Evolutionary conservation across 1,284 basidiomycete genomes (phyloP).

Genomic region (Marasmius sp.): DNA sequence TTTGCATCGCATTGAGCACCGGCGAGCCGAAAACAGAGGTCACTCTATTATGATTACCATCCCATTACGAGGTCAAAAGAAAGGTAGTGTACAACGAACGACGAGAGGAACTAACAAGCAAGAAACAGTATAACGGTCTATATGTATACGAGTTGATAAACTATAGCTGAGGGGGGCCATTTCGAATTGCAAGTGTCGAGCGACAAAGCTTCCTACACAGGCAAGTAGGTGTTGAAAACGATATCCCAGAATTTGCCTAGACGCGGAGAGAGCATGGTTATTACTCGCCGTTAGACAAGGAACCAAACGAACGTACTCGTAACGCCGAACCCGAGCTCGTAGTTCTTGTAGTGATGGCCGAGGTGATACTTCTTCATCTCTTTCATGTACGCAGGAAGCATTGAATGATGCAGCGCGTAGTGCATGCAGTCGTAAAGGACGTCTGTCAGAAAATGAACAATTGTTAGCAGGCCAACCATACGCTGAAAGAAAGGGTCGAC

Average conservation of each 20-base stretch:
- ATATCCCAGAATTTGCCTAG: constrained; percentile 92
- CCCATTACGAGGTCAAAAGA: too few relatives aligned
- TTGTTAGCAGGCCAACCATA: not conserved
- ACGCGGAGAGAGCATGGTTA: constrained; percentile 11
- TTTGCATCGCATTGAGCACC: too few relatives aligned
- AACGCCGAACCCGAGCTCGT: constrained; percentile 97
- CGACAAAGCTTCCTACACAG: constrained; percentile 36
- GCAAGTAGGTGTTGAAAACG: constrained; percentile 85
- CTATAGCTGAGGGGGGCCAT: not conserved
- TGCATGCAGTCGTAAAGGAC: constrained; percentile 91
- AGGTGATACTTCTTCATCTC: constrained; percentile 98
- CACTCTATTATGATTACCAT: too few relatives aligned
- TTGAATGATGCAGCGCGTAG: constrained; percentile 91
- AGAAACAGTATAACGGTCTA: too few relatives aligned
- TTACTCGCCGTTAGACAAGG: not conserved
- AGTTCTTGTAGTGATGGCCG: constrained; percentile 99
- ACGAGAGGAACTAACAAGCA: too few relatives aligned
- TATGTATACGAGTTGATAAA: too few relatives aligned
- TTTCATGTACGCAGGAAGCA: constrained; percentile 82
- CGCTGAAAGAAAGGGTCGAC: constrained; percentile 27
- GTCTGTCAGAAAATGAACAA: constrained; percentile 44
- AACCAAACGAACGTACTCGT: constrained; percentile 57
- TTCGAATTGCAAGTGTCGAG: not conserved
- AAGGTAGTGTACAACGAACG: too few relatives aligned
- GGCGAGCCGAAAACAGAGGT: too few relatives aligned